Percentiles rank a stretch among this genome's conserved stretches.
phyloP scores from a whole-genome alignment of 805 yeast genomes.

The Blastobotrys parvus region DNA sequence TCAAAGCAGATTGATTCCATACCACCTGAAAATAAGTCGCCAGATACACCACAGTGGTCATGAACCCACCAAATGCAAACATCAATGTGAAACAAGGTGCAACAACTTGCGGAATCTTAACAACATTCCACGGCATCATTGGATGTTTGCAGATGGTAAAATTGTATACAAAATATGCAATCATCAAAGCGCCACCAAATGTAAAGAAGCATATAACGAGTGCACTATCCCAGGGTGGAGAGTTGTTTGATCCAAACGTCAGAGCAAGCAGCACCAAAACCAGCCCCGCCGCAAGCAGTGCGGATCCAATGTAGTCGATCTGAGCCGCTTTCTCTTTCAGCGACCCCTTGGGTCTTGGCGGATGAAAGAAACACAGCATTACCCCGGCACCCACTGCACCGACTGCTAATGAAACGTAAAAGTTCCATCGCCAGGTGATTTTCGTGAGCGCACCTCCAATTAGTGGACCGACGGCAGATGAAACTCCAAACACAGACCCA shows the following conservation, averaged over 20 bases:
- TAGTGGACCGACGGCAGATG: slow-evolving; percentile 47
- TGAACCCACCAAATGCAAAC: slow-evolving; percentile 41
- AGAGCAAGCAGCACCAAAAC: slow-evolving; percentile 44
- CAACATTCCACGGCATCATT: slow-evolving; percentile 24
- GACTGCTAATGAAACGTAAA: slow-evolving; percentile 40
- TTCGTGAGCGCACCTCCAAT: slow-evolving; percentile 42
- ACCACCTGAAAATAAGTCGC: slow-evolving; percentile 43
- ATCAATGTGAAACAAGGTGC: slow-evolving; percentile 32
- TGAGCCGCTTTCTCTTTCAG: slow-evolving; percentile 34
- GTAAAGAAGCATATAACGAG: slow-evolving; percentile 37
- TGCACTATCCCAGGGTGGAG: slow-evolving; percentile 47
- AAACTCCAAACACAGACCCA: slow-evolving; percentile 22
- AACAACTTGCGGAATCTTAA: slow-evolving; percentile 5
- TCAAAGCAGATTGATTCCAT: slow-evolving; percentile 31
- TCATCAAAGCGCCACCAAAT: slow-evolving; percentile 36
- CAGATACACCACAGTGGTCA: slow-evolving; percentile 36
- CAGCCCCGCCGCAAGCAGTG: slow-evolving; percentile 23
- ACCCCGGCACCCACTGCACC: slow-evolving; percentile 27
- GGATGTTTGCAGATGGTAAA: slow-evolving; percentile 33
- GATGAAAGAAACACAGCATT: slow-evolving; percentile 19
- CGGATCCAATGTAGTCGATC: slow-evolving; percentile 47
- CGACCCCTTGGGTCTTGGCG: slow-evolving; percentile 35
- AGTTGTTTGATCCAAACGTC: slow-evolving; percentile 44
- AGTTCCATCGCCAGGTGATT: slow-evolving; percentile 47
- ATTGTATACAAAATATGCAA: slow-evolving; percentile 29